Evolutionary conservation across 2,329 filamentous ascomycete species (phyloP), one percentile per base, ranked within the genome.

Genomic region (Coniochaeta hoffmannii): DNA sequence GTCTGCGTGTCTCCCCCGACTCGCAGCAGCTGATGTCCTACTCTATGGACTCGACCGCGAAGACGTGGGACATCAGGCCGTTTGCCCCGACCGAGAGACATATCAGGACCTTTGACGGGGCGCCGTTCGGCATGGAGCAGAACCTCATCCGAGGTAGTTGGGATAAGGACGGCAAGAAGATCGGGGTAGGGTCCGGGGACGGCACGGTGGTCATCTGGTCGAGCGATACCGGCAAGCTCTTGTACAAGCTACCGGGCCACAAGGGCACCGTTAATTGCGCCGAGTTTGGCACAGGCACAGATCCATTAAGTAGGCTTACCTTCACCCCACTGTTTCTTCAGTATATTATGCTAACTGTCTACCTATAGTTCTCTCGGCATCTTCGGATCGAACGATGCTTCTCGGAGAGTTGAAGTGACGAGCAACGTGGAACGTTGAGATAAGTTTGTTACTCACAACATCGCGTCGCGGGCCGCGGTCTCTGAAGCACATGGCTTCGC

Each of bases 221-320:
- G 53, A 85, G 79, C 55, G 86, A 89, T 67, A 88, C 82, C n/a
- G 92, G 89, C 57, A 97, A 95, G 75, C 77, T 99, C 63, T 71
- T 96, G 60, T 95, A 97, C 73, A 97, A 97, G 73, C 78, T 99
- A 53, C 94, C 94, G 1, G 94, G 94, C 1, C 94, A 99, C 70
- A 94, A 91, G 72, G 94, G 93, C 32, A 90, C 89, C 0, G 94
- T 97, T 53, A 99, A 97, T 68, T 91, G 93, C 69, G 93, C 93
- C 55, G 88, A 95, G 63, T 95, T 99, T 68, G 87, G 90, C 51
- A 91, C 93, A 4, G 82, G 82, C 36, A 83, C 87, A 58, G 91
- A 97, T 64, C 90, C 91, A 19, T 88, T 97, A 59, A 81, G 92
- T 96, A 80, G 85, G 90, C n/a, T 85, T 36, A 59, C 28, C 14